Conservation (phyloP, 495 filamentous ascomycete genomes). For the Penicillium angulare region DNA sequence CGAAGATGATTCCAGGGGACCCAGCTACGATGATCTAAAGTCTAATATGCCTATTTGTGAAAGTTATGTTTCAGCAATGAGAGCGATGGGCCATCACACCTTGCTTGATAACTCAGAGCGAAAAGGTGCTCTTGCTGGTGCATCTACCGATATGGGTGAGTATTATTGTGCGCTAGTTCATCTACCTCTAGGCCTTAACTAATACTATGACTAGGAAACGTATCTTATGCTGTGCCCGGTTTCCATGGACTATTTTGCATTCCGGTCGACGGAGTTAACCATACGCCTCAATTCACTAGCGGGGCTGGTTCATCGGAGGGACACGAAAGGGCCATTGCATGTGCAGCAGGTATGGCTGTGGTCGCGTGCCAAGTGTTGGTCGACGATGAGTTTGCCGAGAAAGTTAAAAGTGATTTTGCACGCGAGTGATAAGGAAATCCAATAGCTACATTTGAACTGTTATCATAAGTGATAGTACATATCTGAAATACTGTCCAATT, state of each 20-base stretch:
- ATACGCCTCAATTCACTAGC: conserved; percentile 54
- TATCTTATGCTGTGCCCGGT: conserved; percentile 55
- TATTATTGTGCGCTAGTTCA: conserved; percentile 3
- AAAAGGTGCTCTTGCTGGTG: conserved; percentile 22
- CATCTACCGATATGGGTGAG: conserved; percentile 42
- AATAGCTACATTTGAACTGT: too few relatives aligned
- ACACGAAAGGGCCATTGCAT: conserved; percentile 43
- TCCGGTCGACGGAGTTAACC: conserved; percentile 49
- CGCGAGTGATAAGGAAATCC: conserved; percentile 4
- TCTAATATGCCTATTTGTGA: conserved; percentile 49
- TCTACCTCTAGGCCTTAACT: not conserved
- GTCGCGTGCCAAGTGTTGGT: conserved; percentile 50
- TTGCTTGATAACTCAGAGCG: conserved; percentile 44
- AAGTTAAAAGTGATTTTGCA: conserved; percentile 29
- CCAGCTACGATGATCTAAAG: conserved; percentile 54
- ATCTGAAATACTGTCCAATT: too few relatives aligned
- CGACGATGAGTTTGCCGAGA: conserved; percentile 39
- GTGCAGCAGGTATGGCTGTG: conserved; percentile 58
- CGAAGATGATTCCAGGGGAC: conserved; percentile 23
- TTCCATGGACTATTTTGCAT: conserved; percentile 60
- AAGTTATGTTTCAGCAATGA: conserved; percentile 52
- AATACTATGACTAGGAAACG: conserved; percentile 46
- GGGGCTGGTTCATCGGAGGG: conserved; percentile 53
- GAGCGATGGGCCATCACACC: conserved; percentile 40
- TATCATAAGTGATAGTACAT: too few relatives aligned